Base-by-base conservation (phyloP, 2,329 filamentous ascomycete genomes). In the Trichoderma breve region DNA sequence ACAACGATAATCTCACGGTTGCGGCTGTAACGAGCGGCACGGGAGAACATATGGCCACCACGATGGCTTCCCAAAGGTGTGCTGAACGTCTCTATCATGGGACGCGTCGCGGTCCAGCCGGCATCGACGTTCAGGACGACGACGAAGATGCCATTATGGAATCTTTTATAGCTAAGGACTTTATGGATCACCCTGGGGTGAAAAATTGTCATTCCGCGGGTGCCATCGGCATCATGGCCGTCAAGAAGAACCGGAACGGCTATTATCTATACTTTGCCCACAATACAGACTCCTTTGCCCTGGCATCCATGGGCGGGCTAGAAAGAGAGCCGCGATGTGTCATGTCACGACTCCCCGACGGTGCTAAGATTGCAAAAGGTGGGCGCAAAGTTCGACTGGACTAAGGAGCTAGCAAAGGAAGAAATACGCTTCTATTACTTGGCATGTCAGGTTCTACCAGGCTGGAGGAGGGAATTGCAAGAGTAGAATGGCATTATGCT, bases 21-120 rank as follows among this genome's bases (percentile, higher is more conserved):
- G 95, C 94, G 34, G 90, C 91, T 30, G 94, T 98, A 26, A 97
- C 94, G 51, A 97, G 94, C 79, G 96, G 96, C 32, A 99, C 96
- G 3, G 96, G 96, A 62, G 96, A 99, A 82, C 96, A 99, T 80
- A 99, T 99, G 92, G 93, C 94, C 43, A 98, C 95, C 0, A 97
- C 95, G 0, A 92, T 97, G 87, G 95, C 96, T 12, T 95, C 96
- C 7, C 91, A 92, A 72, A 91, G 92, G 70, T 97, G 94, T 79
- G 94, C 95, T 0, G 92, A 95, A 75, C 89, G 96, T 60, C 86
- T 99, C 30, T 97, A 94, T 79, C 89, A 91, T 75, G 88, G 86
- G 75, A 91, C 86, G 63, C 88, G 86, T 78, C 90, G 88, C 75
- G 87, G 84, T 2, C 82, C 81, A 64, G 87, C 84, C 18, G 93